Percentiles rank a stretch among this genome's conserved stretches.
Conservation (phyloP, 1,139 yeast species). For the Zygosaccharomyces pseudobailii region DNA sequence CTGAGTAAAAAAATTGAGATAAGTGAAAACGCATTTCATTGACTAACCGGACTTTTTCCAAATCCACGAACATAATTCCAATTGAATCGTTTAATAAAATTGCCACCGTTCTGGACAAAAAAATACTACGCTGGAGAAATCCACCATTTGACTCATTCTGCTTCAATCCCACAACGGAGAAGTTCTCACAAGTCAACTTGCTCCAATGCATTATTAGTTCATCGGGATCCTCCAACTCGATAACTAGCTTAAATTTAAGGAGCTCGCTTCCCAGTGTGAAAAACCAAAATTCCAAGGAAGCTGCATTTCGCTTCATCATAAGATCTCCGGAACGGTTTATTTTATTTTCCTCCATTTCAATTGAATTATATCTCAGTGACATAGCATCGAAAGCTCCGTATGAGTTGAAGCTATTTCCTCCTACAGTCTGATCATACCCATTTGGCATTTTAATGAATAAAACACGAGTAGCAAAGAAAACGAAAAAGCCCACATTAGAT, state of each 20-base stretch:
- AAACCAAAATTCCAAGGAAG: constrained; percentile 5
- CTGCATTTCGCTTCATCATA: background rate
- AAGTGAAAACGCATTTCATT: background rate
- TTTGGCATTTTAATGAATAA: constrained; percentile 14
- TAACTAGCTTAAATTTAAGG: constrained; percentile 2
- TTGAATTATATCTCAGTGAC: background rate
- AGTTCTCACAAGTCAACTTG: background rate
- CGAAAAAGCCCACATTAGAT: constrained; percentile 17
- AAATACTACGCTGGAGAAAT: background rate
- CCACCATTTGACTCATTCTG: background rate
- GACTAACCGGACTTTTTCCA: background rate
- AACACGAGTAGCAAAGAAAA: constrained; percentile 11
- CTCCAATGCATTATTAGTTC: constrained; percentile 6
- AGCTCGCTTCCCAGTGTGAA: constrained; percentile 2
- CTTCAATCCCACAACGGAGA: background rate
- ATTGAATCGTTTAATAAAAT: constrained; percentile 1
- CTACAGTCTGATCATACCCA: constrained; percentile 15
- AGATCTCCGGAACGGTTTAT: background rate
- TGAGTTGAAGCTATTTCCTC: constrained; percentile 5
- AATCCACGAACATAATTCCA: constrained; percentile 3
- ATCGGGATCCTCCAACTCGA: constrained; percentile 9
- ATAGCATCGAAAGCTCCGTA: constrained; percentile 1
- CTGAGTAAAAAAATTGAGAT: constrained; percentile 10
- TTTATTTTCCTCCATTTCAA: background rate
- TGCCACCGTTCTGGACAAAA: background rate